Percentiles rank a stretch among this genome's conserved stretches.
Conservation (phyloP, 441 rosid species). For the Manihot esculenta region DNA sequence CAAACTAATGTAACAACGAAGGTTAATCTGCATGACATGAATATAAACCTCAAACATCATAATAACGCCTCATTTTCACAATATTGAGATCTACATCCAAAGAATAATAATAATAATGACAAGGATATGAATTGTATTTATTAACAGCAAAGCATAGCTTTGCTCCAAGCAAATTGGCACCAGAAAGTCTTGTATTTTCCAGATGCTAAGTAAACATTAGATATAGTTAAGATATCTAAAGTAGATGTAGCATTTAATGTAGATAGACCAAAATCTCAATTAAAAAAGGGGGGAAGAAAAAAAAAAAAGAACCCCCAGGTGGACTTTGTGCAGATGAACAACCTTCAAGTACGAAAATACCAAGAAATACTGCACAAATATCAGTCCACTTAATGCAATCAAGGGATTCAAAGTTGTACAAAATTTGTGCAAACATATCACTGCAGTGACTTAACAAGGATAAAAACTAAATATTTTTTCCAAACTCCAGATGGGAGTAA, state of each 20-base stretch:
- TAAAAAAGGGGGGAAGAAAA: too few relatives aligned
- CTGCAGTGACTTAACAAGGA: neutral
- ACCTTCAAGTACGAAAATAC: neutral
- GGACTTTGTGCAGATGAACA: neutral
- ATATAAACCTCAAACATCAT: neutral
- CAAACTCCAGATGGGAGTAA: neutral
- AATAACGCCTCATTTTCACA: neutral
- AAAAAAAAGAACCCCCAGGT: too few relatives aligned
- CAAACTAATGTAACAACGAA: neutral
- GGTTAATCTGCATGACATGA: too few relatives aligned
- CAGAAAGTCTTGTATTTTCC: conserved; percentile 89
- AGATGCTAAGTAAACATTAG: conserved; percentile 46
- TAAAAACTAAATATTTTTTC: neutral
- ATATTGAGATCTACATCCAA: neutral
- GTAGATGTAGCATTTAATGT: neutral
- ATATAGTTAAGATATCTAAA: neutral
- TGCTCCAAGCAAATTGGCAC: conserved; percentile 81
- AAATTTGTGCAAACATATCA: neutral
- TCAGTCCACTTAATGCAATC: neutral
- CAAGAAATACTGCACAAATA: neutral
- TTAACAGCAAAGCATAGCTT: conserved; percentile 22
- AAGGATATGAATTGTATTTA: neutral
- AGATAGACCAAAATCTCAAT: neutral
- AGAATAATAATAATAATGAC: neutral
- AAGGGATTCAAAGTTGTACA: neutral